Percentiles rank a stretch among this genome's conserved stretches.
Conservation (phyloP, 2,329 filamentous ascomycete genomes). For the Phaeoacremonium minimum region DNA sequence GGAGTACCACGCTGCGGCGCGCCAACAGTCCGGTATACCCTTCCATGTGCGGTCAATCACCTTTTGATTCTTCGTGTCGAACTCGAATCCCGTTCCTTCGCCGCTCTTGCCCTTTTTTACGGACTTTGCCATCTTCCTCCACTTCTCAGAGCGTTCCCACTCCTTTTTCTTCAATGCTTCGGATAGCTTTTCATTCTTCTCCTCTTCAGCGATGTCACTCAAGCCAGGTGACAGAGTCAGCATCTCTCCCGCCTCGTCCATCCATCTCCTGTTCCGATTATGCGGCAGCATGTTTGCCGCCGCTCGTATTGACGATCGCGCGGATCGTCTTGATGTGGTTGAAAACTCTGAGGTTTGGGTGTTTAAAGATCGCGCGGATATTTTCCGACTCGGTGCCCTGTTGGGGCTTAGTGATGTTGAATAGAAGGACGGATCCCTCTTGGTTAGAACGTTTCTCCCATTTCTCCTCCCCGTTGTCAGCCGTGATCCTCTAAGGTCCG, state of each 20-base stretch:
- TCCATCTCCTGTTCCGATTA: constrained; percentile 55
- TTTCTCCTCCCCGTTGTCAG: constrained; percentile 32
- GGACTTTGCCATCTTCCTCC: constrained; percentile 62
- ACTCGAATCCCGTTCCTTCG: constrained; percentile 65
- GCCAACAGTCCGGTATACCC: constrained; percentile 94
- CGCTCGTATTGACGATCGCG: constrained; percentile 50
- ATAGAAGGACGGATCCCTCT: constrained; percentile 28
- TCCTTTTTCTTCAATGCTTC: constrained; percentile 60
- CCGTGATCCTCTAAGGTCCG: constrained; percentile 26
- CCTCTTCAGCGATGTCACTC: constrained; percentile 51
- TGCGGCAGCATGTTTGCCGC: constrained; percentile 57
- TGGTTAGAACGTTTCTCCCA: constrained; percentile 39
- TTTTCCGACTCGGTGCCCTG: constrained; percentile 47
- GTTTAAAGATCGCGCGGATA: constrained; percentile 54
- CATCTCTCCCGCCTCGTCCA: constrained; percentile 66
- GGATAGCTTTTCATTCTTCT: constrained; percentile 44
- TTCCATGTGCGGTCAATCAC: constrained; percentile 94
- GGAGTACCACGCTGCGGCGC: constrained; percentile 88
- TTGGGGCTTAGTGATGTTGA: constrained; percentile 28
- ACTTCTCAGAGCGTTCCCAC: constrained; percentile 59
- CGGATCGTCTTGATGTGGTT: constrained; percentile 45
- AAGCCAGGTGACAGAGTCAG: constrained; percentile 55
- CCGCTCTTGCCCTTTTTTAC: constrained; percentile 44
- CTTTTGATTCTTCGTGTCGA: constrained; percentile 79
- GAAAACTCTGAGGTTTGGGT: constrained; percentile 52